Evolutionary conservation across 306 rosid species (phyloP), one percentile per base, ranked within the genome.

Genomic region (Glycine soja): DNA sequence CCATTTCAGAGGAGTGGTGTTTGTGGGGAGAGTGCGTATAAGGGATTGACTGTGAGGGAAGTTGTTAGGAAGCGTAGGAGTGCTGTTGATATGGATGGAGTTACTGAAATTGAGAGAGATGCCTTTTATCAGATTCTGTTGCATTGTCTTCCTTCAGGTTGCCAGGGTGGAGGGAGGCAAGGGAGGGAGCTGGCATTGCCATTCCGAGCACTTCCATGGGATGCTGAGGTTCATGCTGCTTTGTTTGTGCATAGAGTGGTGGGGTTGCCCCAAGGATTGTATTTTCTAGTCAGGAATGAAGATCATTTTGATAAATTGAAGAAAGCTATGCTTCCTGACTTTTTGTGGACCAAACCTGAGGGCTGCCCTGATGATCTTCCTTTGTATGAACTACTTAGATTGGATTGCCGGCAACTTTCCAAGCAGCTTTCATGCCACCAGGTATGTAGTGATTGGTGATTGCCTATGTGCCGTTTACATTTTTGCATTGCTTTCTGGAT

Each of bases 111-210:
- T 76, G 82, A 80, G 53, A 88, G 94, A 72, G 91, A 90, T 5
- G 81, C 90, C 0, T 95, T 93, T 89, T 93, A 93, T 85, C 97
- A 95, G 85, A 88, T 93, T 69, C 84, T 95, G n/a, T 77, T 85
- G 16, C 99, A 90, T 80, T 93, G 98, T 82, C 91, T 95, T 90
- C 99, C 99, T 86, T 91, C 98, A 4, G 97, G 99, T 75, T 87
- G 80, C 19, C 72, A 24, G 65, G 32, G 19, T 64, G 90, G 87
- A 71, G 90, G 69, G 87, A 84, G 69, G 80, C 99, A 91, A 62
- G 76, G 72, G 81, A 85, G 76, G 79, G 90, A 83, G 64, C 71
- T 91, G 43, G 82, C 94, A 0, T 79, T 93, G 91, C 96, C 96
- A 0, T 93, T 90, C 56, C 87, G 94, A 8, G 89, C 88, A 0